Base-by-base conservation (phyloP, 371 early-diverging fungal species). In the Haplosporangium sp. region DNA sequence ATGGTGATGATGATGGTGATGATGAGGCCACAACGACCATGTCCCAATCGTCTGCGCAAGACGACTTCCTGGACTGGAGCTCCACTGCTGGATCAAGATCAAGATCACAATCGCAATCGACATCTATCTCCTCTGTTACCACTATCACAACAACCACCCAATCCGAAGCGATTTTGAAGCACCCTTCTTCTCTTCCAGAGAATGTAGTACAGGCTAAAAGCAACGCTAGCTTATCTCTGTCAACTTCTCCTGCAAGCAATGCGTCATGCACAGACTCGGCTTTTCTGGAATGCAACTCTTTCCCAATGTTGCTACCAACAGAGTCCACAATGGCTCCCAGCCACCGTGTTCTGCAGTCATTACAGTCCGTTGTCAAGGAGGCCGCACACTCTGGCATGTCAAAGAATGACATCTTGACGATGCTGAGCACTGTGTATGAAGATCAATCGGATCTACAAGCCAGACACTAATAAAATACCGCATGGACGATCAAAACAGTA, bases 21-120 rank as follows among this genome's bases (percentile, higher is more conserved):
- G 11, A 66, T n/a, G 41, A 55, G 37, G 59, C 40, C 42, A 23
- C 48, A n/a, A 40, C 23, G 23, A 18, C 16, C 14, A 18, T 43
- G 10, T 37, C 42, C 5, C 36, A 48, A 14, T 36, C 59, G 43
- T 58, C 52, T 5, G 6, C 55, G 10, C 37, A 40, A 20, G 37
- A 45, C 11, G 55, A 29, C 29, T 29, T 6, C 5, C 23, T 16
- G 43, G 29, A 20, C 21, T 53, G 45, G 59, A 36, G 13, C 40
- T 45, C 47, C 11, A 29, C 37, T 20, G 46, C 42, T 23, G 52
- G 43, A 7, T 66, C 55, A 11, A 11, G 18, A 59, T 51, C 63
- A 54, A 51, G 59, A 55, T 59, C 63, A 29, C 70, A 38, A 69
- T 69, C 63, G 53, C 48, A 50, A 53, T 58, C 69, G 18, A 57